Conservation (phyloP, 225 moss, liverwort and hornwort genomes). For the Marchantia polymorpha region DNA sequence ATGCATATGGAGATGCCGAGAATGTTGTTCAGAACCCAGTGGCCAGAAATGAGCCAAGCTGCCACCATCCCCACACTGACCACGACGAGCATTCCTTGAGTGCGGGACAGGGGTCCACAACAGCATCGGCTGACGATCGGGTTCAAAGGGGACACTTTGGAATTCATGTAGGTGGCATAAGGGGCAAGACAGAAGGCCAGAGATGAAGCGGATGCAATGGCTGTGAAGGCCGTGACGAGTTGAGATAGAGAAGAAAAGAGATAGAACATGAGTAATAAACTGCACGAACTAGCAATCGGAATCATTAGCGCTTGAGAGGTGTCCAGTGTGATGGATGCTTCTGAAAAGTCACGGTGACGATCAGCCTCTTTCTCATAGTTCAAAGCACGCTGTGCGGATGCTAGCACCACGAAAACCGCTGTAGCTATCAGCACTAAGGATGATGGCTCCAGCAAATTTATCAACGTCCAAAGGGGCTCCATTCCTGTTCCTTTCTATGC, state of each 20-base stretch:
- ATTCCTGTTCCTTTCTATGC: conserved; percentile 23
- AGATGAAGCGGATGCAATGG: conserved; percentile 60
- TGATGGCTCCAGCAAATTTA: conserved; percentile 73
- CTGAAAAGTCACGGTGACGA: conserved; percentile 68
- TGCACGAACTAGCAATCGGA: conserved; percentile 88
- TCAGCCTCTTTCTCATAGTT: conserved; percentile 82
- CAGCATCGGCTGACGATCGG: conserved; percentile 53
- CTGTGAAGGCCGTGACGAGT: conserved; percentile 75
- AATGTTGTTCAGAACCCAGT: conserved; percentile 86
- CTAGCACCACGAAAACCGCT: conserved; percentile 73
- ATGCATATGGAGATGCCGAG: conserved; percentile 84
- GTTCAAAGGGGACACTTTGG: conserved; percentile 53
- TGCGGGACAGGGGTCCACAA: conserved; percentile 60
- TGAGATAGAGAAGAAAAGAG: conserved; percentile 85
- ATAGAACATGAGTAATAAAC: conserved; percentile 92
- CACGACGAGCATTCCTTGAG: conserved; percentile 49
- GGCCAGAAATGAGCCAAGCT: conserved; percentile 75
- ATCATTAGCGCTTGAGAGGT: conserved; percentile 88
- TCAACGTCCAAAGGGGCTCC: conserved; percentile 75
- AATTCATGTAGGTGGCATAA: conserved; percentile 50
- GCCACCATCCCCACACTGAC: conserved; percentile 61
- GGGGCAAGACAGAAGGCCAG: conserved; percentile 76
- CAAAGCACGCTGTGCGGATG: conserved; percentile 78
- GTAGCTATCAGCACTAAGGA: conserved; percentile 62
- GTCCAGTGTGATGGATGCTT: conserved; percentile 71